These are phyloP conservation scores for Citrullus amarus DNA, from an alignment of 306 rosid genomes.

Conservation along the genomic window DNA sequence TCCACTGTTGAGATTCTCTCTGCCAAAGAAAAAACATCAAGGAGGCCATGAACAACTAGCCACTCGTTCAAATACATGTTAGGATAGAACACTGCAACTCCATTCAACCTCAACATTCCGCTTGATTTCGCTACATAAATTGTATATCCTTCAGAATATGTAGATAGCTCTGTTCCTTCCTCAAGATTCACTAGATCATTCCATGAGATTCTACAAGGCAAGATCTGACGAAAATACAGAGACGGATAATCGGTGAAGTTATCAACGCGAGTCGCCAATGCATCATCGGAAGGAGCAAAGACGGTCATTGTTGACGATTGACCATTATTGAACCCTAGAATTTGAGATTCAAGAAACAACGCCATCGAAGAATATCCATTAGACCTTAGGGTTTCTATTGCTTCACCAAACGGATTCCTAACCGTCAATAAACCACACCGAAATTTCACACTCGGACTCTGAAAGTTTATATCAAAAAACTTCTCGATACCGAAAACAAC, in stretches of 20 bases:
- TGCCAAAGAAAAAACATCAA: conserved; percentile 19
- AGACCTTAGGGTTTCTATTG: conserved; percentile 23
- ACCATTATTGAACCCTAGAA: conserved; percentile 22
- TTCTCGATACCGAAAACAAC: conserved; percentile 39
- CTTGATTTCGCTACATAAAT: conserved; percentile 35
- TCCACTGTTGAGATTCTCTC: not conserved
- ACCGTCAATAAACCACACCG: conserved; percentile 9
- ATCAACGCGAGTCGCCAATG: conserved; percentile 21
- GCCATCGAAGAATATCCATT: conserved; percentile 50
- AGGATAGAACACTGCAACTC: conserved; percentile 38
- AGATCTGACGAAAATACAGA: conserved; percentile 55
- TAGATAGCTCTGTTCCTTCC: conserved; percentile 31
- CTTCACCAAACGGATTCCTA: conserved; percentile 30
- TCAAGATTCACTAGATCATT: conserved; percentile 34
- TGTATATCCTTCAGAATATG: conserved; percentile 42
- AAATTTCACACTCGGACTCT: conserved; percentile 1
- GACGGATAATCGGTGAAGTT: conserved; percentile 29
- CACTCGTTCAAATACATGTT: conserved; percentile 33
- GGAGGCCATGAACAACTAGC: conserved; percentile 64
- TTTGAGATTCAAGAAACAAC: conserved; percentile 48
- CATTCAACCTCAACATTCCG: conserved; percentile 43
- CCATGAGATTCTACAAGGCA: conserved; percentile 57
- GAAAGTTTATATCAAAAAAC: conserved; percentile 44
- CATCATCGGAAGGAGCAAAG: conserved; percentile 56
- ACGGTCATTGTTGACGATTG: conserved; percentile 35